Evolutionary conservation across 108 stramenopile species (phyloP), one percentile per base, ranked within the genome.

Genomic region (Stephanodiscus triporus): DNA sequence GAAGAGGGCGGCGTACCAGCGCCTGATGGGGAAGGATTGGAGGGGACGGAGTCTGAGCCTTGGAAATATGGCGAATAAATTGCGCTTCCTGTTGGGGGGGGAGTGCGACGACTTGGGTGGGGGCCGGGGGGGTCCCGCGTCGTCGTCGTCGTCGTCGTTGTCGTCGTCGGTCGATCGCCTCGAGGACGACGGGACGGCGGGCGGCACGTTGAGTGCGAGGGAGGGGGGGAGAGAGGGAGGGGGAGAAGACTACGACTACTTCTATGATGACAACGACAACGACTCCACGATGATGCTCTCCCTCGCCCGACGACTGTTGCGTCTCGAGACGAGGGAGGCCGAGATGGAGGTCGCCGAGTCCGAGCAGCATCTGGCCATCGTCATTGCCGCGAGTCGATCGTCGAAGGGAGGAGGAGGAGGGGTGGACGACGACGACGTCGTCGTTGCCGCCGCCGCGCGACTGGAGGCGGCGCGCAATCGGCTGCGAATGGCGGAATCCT

Each of bases 11-110:
- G 94, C 94, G 3, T 96, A 89, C 78, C 84, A 90, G 64, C 76
- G 91, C n/a, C 78, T 96, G 53, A 82, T 86, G 80, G 95, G 95
- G 5, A 93, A 92, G 64, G 91, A 89, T 67, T 89, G 87, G 88
- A 48, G 83, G 63, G 86, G 82, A 1, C 70, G 86, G 48, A 86
- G 84, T 66, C 47, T 84, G 26, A 82, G 78, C 30, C 67, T 80
- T 72, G 85, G 85, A 16, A 88, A 87, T 66, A 42, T 89, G 63
- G 75, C 85, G 0, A 48, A 70, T 11, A 62, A 75, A 26, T 17
- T 86, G 3, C 68, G 83, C 27, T 79, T 85, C 56, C 51, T 81
- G 56, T 54, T 86, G 57, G 84, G 81, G 45, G 16, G 42, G 24
- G 75, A 70, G 14, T 68, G 74, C 11, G 68, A 78, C 37, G 43